These are phyloP conservation scores for Eutypella sp. DNA, from an alignment of 2,329 filamentous ascomycete genomes.

Conservation along the genomic window DNA sequence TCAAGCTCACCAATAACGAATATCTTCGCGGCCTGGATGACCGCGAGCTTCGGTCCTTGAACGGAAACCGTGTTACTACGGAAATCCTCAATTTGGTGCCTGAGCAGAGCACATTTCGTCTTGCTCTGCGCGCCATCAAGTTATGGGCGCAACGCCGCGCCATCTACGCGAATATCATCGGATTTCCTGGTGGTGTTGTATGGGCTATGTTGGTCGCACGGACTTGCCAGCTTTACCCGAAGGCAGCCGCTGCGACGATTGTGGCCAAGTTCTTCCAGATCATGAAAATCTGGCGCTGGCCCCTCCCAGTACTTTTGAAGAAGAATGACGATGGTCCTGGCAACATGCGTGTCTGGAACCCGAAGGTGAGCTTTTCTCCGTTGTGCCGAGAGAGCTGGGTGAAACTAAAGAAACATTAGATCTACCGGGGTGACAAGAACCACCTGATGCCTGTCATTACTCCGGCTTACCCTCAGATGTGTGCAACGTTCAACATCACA, in stretches of 20 bases:
- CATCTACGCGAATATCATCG: conserved; percentile 94
- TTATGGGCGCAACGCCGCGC: conserved; percentile 91
- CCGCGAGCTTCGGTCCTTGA: conserved; percentile 80
- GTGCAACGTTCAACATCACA: conserved; percentile 90
- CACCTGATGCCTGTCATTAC: conserved; percentile 99
- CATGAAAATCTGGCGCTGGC: conserved; percentile 89
- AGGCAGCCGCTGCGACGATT: conserved; percentile 81
- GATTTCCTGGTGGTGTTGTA: conserved; percentile 92
- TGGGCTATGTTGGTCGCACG: conserved; percentile 98
- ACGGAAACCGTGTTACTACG: conserved; percentile 90
- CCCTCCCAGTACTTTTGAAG: conserved; percentile 86
- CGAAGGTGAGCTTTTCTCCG: conserved; percentile 53
- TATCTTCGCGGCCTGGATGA: conserved; percentile 84
- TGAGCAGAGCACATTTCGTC: conserved; percentile 81
- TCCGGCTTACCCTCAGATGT: conserved; percentile 96
- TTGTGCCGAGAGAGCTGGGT: conserved; percentile 4
- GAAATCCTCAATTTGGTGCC: conserved; percentile 87
- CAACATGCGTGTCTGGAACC: conserved; percentile 89
- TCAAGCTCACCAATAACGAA: conserved; percentile 77
- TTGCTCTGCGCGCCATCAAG: conserved; percentile 88
- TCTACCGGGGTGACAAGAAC: conserved; percentile 74
- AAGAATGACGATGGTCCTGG: conserved; percentile 76
- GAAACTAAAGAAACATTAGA: conserved; percentile 35
- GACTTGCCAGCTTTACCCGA: conserved; percentile 93
- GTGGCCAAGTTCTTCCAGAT: conserved; percentile 93